Percentiles rank a stretch among this genome's conserved stretches.
Conservation (phyloP, 257 asterid genomes). For the Solanum pennellii region DNA sequence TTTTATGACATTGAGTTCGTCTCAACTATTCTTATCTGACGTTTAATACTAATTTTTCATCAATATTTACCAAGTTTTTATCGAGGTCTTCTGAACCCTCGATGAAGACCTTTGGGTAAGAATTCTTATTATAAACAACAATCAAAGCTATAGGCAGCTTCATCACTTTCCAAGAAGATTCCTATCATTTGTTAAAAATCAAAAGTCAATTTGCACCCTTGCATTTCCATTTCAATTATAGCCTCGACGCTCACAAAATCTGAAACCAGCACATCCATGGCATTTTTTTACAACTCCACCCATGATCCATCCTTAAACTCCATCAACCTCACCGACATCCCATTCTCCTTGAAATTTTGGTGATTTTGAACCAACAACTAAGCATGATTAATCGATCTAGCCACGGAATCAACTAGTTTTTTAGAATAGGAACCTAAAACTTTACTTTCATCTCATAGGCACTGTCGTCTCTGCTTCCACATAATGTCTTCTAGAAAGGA, state of each 20-base stretch:
- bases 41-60: conserved; percentile 14
- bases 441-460: not conserved
- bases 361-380: conserved; percentile 33
- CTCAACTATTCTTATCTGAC: conserved; percentile 25
- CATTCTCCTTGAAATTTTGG: conserved; percentile 44
- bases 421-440: conserved; percentile 8
- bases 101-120: conserved; percentile 47
- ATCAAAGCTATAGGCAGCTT: conserved; percentile 56
- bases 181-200: conserved; percentile 67
- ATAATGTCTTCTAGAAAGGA: not conserved
- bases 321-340: conserved; percentile 40
- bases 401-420: not conserved
- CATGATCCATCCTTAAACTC: conserved; percentile 40
- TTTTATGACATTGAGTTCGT: not conserved
- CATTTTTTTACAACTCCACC: conserved; percentile 26
- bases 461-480: conserved; percentile 2
- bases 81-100: not conserved
- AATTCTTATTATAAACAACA: conserved; percentile 47
- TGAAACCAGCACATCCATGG: conserved; percentile 6
- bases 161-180: conserved; percentile 35
- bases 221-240: conserved; percentile 24
- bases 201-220: conserved; percentile 21
- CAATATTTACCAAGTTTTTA: not conserved
- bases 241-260: conserved; percentile 40
- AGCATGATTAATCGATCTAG: not conserved